These are phyloP conservation scores for Cucumis sativus DNA, from an alignment of 306 rosid species.

Conservation along the genomic window DNA sequence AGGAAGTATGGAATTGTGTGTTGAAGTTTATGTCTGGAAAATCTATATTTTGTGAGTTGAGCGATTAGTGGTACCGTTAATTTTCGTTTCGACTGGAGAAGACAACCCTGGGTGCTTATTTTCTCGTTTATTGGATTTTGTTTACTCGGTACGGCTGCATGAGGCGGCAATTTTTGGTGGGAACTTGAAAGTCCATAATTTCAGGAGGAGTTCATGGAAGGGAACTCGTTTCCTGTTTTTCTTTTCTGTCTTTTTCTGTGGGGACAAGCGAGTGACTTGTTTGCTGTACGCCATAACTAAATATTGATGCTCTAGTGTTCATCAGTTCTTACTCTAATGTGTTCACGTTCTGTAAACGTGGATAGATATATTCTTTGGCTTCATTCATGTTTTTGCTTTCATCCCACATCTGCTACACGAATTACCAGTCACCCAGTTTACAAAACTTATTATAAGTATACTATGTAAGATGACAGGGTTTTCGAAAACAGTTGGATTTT, in stretches of 20 bases:
- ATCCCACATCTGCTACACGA: not conserved
- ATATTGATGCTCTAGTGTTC: not conserved
- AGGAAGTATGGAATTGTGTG: not conserved
- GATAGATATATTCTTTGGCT: not conserved
- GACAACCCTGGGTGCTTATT: not conserved
- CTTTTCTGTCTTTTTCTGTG: not conserved
- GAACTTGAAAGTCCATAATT: not conserved
- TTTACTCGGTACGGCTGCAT: not conserved
- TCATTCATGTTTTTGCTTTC: not conserved
- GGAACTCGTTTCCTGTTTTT: not conserved
- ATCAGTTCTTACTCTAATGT: not conserved
- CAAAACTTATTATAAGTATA: not conserved
- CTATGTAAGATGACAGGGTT: not conserved
- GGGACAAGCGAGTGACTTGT: not conserved
- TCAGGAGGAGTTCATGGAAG: not conserved
- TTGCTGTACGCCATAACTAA: not conserved
- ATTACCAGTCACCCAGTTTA: not conserved
- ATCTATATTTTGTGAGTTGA: not conserved
- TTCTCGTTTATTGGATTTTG: not conserved
- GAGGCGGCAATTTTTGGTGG: not conserved
- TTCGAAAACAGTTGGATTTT: not conserved
- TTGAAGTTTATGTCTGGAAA: not conserved
- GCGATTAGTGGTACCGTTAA: not conserved
- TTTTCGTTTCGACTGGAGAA: not conserved
- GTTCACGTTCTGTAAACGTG: not conserved